Base-by-base conservation (phyloP, 768 basidiomycete species). In the Kwoniella dendrophila region DNA sequence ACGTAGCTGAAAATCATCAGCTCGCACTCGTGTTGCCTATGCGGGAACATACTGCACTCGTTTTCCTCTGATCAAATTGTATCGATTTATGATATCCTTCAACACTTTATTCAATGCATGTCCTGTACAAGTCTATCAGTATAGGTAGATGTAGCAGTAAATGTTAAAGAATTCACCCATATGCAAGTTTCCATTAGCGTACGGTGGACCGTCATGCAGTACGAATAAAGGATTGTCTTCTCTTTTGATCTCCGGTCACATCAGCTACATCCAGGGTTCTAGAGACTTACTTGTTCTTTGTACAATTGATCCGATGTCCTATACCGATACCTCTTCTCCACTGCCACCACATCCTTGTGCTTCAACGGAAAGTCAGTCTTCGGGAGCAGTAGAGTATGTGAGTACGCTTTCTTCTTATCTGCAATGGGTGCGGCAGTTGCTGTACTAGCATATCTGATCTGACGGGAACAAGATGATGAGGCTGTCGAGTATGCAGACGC, bases 51-150 rank as follows among this genome's bases (percentile, higher is more conserved):
- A 95, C 92, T 93, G 87, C 43, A 97, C 88, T 68, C 85, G 84
- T 64, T 85, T 81, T 7, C 95, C 94, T 41, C 84, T 82, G 16
- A 86, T 84, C 20, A 97, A 83, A 66, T 93, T 87, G 73, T 86
- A 97, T 5, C 95, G 87, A 70, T 90, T 92, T 61, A 95, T 90
- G 70, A 97, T 88, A 76, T 99, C 95, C 81, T 99, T 99, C 47
- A 96, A 77, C 40, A 96, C 89, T 76, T 97, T 96, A 81, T 98
- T 99, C 64, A 98, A 78, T 0, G 94, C 93, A 76, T 99, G 95
- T 6, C 95, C 94, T 96, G 62, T 5, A 26, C 38, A 3, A 20
- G 4, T 14, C 8, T 29, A 1, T 10, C 8, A 36, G 44, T 5
- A 18, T 30, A 48, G 55, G 48, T 24, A 3, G 4, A n/a, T 27